Percentiles rank a stretch among this genome's conserved stretches.
phyloP scores from a whole-genome alignment of 345 rosid genomes.

The Gossypium longicalyx region DNA sequence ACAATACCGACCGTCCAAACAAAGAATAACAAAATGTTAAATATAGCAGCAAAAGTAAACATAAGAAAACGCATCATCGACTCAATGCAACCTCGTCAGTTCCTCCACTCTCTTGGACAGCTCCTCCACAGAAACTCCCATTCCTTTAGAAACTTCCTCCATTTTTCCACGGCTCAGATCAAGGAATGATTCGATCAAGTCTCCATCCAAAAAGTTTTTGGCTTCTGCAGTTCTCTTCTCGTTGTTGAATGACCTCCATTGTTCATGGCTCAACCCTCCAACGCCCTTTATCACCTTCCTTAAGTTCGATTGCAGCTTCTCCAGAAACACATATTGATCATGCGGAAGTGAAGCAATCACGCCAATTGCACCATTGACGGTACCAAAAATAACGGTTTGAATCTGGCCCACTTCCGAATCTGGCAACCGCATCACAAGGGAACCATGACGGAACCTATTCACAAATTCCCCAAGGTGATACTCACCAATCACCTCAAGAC shows the following conservation, averaged over 20 bases:
- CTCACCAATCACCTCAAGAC: constrained; percentile 86
- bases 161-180: constrained; percentile 64
- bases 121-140: constrained; percentile 73
- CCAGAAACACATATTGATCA: constrained; percentile 66
- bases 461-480: constrained; percentile 92
- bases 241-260: constrained; percentile 87
- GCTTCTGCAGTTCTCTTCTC: constrained; percentile 86
- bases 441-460: constrained; percentile 87
- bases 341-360: constrained; percentile 88
- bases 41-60: background rate
- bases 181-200: constrained; percentile 78
- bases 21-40: background rate
- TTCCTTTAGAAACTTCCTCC: constrained; percentile 74
- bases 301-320: constrained; percentile 72
- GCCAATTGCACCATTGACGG: constrained; percentile 84
- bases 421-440: constrained; percentile 86
- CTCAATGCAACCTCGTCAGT: constrained; percentile 77
- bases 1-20: background rate
- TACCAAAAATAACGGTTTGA: constrained; percentile 80
- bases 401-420: constrained; percentile 89
- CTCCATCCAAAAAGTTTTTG: constrained; percentile 76
- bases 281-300: constrained; percentile 89
- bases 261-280: constrained; percentile 91
- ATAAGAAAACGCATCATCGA: background rate
- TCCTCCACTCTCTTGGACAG: constrained; percentile 86